Conservation (phyloP, 345 rosid species). For the Sisymbrium irio region DNA sequence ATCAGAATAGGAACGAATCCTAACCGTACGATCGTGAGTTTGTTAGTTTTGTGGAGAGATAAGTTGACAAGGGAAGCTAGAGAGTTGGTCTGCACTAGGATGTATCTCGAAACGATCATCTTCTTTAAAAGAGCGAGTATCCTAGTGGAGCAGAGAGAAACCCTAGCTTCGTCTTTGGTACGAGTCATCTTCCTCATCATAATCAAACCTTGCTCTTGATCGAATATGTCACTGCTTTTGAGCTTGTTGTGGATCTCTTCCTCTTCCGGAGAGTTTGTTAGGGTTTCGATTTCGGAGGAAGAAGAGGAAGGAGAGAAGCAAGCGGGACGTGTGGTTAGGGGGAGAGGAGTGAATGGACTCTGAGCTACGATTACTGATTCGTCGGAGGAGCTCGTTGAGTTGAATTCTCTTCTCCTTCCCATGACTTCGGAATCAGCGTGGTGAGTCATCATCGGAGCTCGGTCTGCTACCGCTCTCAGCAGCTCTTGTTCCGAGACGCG, state of each 20-base stretch:
- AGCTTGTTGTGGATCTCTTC: constrained; percentile 35
- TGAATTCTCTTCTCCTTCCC: constrained; percentile 30
- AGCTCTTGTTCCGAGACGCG: constrained; percentile 71
- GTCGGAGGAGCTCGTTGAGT: constrained; percentile 51
- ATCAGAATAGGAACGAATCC: constrained; percentile 69
- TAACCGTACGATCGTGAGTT: constrained; percentile 65
- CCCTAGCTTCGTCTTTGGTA: constrained; percentile 27
- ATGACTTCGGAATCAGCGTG: constrained; percentile 60
- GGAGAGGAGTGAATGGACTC: constrained; percentile 64
- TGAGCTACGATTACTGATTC: constrained; percentile 53
- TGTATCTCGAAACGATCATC: constrained; percentile 29
- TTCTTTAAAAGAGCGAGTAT: constrained; percentile 9
- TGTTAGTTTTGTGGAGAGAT: constrained; percentile 62
- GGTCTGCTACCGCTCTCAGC: constrained; percentile 52
- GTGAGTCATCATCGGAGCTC: constrained; percentile 36
- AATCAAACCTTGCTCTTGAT: constrained; percentile 36
- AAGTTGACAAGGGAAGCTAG: constrained; percentile 72
- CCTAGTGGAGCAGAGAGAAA: constrained; percentile 20
- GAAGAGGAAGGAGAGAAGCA: constrained; percentile 69
- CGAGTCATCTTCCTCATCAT: constrained; percentile 35
- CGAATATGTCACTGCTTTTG: constrained; percentile 5
- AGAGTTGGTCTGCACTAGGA: constrained; percentile 26
- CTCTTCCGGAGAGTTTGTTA: constrained; percentile 12
- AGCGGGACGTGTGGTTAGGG: constrained; percentile 70
- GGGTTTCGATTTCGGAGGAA: constrained; percentile 36